Conservation (phyloP, 768 basidiomycete genomes). For the Amanita jacksonii region DNA sequence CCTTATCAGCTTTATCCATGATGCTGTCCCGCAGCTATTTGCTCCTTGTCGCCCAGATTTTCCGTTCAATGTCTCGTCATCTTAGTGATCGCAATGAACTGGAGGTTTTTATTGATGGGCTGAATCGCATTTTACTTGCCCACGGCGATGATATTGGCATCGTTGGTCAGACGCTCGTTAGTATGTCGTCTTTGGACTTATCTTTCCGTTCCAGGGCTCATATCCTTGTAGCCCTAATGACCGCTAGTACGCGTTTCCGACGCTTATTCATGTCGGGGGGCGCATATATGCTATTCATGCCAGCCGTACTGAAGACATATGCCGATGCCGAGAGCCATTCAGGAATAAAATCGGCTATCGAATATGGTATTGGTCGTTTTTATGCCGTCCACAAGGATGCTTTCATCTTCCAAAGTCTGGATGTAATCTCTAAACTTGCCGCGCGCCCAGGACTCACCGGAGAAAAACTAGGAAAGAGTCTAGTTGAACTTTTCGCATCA, state of each 20-base stretch:
- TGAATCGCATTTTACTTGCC: slow-evolving; percentile 56
- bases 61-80: slow-evolving; percentile 63
- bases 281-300: slow-evolving; percentile 70
- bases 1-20: slow-evolving; percentile 40
- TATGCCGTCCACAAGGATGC: slow-evolving; percentile 64
- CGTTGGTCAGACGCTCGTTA: slow-evolving; percentile 63
- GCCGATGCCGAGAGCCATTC: slow-evolving; percentile 45
- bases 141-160: slow-evolving; percentile 73
- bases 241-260: slow-evolving; percentile 66
- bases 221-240: slow-evolving; percentile 46
- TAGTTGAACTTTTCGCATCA: slow-evolving; percentile 51
- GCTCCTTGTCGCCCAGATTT: slow-evolving; percentile 58
- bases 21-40: slow-evolving; percentile 61
- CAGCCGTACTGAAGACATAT: slow-evolving; percentile 61
- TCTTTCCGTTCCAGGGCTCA: slow-evolving; percentile 2
- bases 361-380: slow-evolving; percentile 64
- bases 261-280: slow-evolving; percentile 66
- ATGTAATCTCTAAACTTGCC: slow-evolving; percentile 47
- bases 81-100: slow-evolving; percentile 63
- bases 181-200: slow-evolving; percentile 30
- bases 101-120: slow-evolving; percentile 53
- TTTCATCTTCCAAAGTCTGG: slow-evolving; percentile 68
- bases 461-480: slow-evolving; percentile 42
- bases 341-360: slow-evolving; percentile 57
- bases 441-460: slow-evolving; percentile 38